Base-by-base conservation (phyloP, 225 moss, liverwort and hornwort species). In the Takakia lepidozioides region DNA sequence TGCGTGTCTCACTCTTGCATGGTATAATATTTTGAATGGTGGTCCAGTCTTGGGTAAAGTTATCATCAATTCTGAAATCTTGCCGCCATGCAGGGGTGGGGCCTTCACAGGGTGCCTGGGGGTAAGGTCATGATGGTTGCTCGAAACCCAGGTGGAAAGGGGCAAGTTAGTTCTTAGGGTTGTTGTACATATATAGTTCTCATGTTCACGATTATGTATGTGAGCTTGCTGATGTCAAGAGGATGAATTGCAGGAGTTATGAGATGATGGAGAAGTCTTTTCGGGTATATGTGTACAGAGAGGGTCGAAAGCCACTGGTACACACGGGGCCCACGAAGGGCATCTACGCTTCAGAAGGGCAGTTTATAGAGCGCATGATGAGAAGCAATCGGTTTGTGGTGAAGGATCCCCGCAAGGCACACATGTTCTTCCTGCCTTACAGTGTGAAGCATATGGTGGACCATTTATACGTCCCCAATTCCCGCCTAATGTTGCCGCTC, bases 371-470 rank as follows among this genome's bases (percentile, higher is more conserved):
- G 60, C 37, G 53, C 29, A 63, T 78, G 62, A n/a, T n/a, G n/a
- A 30, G 67, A 27, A 29, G 48, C 9, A 50, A 34, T 26, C 34
- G 16, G 10, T 66, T 27, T 9, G 46, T 43, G 28, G 65, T 62
- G 10, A 41, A 50, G 3, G 69, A 73, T 23, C 66, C 78, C 1
- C 51, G 43, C 5, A 35, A 46, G 27, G 78, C 78, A 21, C 78
- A 73, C 46, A 78, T 73, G 78, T 78, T 78, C 49, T 78, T 78
- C 36, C 38, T 73, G 69, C 73, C 78, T 0, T 78, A 73, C 6
- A 78, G 78, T 59, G 78, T 78, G 38, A 58, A 78, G 56, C 62
- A 66, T 59, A 73, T 78, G 78, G 69, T 69, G 21, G 27, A 39
- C 18, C 38, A 78, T 38, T 60, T 78, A 10, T 73, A 78, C 8